Evolutionary conservation across 495 filamentous ascomycete species (phyloP).

Genomic region (Xylaria curta): DNA sequence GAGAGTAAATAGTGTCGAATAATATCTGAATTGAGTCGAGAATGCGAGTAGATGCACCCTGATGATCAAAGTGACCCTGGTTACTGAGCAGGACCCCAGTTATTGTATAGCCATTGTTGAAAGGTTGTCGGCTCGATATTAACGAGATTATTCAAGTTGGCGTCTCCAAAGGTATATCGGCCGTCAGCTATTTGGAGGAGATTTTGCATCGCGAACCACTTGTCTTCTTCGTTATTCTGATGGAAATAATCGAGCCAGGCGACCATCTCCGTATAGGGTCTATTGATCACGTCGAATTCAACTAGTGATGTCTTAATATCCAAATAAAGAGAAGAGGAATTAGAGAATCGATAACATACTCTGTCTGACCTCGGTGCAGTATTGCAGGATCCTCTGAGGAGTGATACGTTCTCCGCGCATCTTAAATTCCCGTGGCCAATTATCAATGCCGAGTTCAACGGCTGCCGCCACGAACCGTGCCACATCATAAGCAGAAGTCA

Average conservation of each 20-base stretch:
- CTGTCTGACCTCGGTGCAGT: constrained; percentile 49
- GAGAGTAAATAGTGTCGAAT: background rate
- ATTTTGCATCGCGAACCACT: constrained; percentile 51
- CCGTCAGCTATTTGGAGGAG: constrained; percentile 58
- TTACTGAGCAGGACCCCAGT: constrained; percentile 48
- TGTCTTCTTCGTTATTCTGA: constrained; percentile 42
- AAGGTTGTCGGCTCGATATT: constrained; percentile 52
- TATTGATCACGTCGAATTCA: constrained; percentile 45
- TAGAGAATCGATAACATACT: constrained; percentile 37
- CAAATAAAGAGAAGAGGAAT: constrained; percentile 3
- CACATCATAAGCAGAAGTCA: constrained; percentile 73
- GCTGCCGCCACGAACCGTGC: constrained; percentile 69
- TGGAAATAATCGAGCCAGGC: constrained; percentile 49
- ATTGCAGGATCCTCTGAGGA: constrained; percentile 56
- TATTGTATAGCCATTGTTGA: constrained; percentile 54
- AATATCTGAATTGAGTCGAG: background rate
- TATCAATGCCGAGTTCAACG: constrained; percentile 60
- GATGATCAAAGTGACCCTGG: background rate
- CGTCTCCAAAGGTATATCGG: constrained; percentile 52
- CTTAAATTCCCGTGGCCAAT: constrained; percentile 70
- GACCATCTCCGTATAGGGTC: constrained; percentile 51
- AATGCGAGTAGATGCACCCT: background rate
- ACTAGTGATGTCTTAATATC: constrained; percentile 38
- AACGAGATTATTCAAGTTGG: constrained; percentile 53
- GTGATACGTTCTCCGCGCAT: constrained; percentile 68